Percentiles rank a stretch among this genome's conserved stretches.
Evolutionary conservation across 345 rosid genomes (phyloP).

Genomic region (Acer campestre): DNA sequence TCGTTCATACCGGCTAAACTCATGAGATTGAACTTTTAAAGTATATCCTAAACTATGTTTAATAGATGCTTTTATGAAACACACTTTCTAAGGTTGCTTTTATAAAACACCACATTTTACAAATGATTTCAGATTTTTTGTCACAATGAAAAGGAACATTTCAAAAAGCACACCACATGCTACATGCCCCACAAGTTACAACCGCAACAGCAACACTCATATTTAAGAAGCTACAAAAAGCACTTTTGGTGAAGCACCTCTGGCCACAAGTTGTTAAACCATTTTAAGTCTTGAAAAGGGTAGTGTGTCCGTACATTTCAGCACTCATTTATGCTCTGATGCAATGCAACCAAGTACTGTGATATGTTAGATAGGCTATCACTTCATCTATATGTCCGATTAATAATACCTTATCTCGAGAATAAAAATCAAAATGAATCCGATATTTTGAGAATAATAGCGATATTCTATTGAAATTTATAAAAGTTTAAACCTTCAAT

Average conservation of each 20-base stretch:
- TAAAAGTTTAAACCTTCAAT: too few species aligned
- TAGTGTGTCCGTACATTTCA: neutral
- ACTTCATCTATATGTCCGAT: too few species aligned
- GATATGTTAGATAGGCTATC: neutral
- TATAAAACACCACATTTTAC: neutral
- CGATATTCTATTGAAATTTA: too few species aligned
- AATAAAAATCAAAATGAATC: too few species aligned
- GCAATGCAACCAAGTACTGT: constrained; percentile 19
- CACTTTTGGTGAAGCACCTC: constrained; percentile 11
- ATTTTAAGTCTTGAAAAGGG: neutral
- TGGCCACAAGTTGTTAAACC: neutral
- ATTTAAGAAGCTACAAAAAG: neutral
- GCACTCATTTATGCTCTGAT: too few species aligned
- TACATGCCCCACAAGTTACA: neutral
- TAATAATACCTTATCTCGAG: too few species aligned
- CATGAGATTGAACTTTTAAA: too few species aligned
- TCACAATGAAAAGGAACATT: neutral
- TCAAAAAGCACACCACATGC: neutral
- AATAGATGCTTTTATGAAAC: neutral
- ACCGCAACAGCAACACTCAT: neutral
- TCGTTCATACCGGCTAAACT: too few species aligned
- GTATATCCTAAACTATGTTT: too few species aligned
- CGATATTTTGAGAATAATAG: too few species aligned
- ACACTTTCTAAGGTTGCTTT: neutral
- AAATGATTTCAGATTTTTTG: neutral